A percentile compares a stretch with the other conserved stretches of the same genome.
Conservation (phyloP, 1,284 basidiomycete species). For the Fomes fomentarius region DNA sequence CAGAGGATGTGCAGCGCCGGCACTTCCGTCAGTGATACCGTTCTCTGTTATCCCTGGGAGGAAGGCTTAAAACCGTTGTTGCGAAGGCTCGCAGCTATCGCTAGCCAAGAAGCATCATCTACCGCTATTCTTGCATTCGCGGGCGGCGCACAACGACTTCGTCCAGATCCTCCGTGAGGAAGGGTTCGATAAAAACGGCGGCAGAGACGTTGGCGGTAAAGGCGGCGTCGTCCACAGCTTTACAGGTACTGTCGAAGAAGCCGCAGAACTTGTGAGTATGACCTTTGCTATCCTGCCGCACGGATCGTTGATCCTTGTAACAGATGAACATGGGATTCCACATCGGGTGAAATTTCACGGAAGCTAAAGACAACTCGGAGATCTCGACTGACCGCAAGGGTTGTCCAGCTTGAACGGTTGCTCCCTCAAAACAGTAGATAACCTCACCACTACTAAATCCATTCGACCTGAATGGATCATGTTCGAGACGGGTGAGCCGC, state of each 20-base stretch:
- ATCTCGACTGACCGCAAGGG: not conserved
- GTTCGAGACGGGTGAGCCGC: conserved; percentile 76
- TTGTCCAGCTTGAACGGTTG: conserved; percentile 75
- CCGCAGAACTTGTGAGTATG: conserved; percentile 65
- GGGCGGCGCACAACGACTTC: conserved; percentile 76
- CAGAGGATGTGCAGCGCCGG: conserved; percentile 63
- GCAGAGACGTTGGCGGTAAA: conserved; percentile 53
- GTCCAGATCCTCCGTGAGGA: conserved; percentile 70
- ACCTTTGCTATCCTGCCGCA: not conserved
- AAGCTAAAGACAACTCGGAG: not conserved
- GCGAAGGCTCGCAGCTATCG: conserved; percentile 51
- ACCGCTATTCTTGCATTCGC: conserved; percentile 86
- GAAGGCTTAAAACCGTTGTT: too few species aligned
- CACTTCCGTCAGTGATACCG: conserved; percentile 60
- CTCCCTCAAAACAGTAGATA: conserved; percentile 80
- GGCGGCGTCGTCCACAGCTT: conserved; percentile 90
- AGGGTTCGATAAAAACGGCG: conserved; percentile 64
- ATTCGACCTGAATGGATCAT: conserved; percentile 72
- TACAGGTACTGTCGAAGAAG: conserved; percentile 74
- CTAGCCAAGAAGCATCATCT: conserved; percentile 76
- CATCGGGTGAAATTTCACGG: conserved; percentile 44
- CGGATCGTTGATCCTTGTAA: not conserved
- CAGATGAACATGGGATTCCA: conserved; percentile 76
- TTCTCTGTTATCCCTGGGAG: too few species aligned
- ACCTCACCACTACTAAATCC: conserved; percentile 60